phyloP scores from a whole-genome alignment of 2,329 filamentous ascomycete genomes.

The Hyphodiscus sp. region DNA sequence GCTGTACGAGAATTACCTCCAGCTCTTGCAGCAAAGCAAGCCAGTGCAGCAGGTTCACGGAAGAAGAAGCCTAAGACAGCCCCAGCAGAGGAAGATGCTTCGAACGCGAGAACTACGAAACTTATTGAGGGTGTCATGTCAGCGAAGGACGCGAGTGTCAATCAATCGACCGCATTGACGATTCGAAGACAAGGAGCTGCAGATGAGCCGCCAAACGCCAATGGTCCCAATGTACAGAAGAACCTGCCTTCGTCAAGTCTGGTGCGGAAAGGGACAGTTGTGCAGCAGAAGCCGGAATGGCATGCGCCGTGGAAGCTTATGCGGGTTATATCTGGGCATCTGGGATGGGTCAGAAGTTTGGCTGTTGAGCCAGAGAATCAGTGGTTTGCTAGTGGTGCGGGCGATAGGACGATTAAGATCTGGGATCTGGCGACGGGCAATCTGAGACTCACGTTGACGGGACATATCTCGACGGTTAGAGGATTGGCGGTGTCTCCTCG shows the following conservation, averaged over 20 bases:
- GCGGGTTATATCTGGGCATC: slow-evolving; percentile 91
- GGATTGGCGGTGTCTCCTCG: slow-evolving; percentile 87
- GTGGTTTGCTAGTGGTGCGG: slow-evolving; percentile 95
- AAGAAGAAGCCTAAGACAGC: slow-evolving; percentile 53
- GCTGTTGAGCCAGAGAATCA: slow-evolving; percentile 94
- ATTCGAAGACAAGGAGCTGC: slow-evolving; percentile 38
- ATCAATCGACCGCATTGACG: slow-evolving; percentile 51
- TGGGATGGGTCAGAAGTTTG: slow-evolving; percentile 87
- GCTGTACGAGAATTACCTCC: slow-evolving; percentile 71
- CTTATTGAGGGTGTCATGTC: slow-evolving; percentile 58
- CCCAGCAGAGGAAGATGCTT: slow-evolving; percentile 24
- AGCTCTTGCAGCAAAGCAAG: slow-evolving; percentile 72
- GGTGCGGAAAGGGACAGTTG: slow-evolving; percentile 51
- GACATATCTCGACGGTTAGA: slow-evolving; percentile 88
- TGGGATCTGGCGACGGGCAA: slow-evolving; percentile 90
- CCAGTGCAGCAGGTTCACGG: slow-evolving; percentile 54
- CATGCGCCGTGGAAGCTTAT: slow-evolving; percentile 98
- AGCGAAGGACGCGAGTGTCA: slow-evolving; percentile 29
- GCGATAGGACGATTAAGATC: slow-evolving; percentile 96
- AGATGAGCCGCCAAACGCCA: slow-evolving; percentile 45
- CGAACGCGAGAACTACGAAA: slow-evolving; percentile 49
- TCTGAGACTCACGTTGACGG: slow-evolving; percentile 80
- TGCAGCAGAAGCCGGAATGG: slow-evolving; percentile 81
- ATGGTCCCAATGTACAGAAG: slow-evolving; percentile 44
- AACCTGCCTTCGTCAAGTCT: slow-evolving; percentile 49